These are phyloP conservation scores for Pleurotus sapidus DNA, from an alignment of 768 basidiomycete genomes.

Conservation along the genomic window DNA sequence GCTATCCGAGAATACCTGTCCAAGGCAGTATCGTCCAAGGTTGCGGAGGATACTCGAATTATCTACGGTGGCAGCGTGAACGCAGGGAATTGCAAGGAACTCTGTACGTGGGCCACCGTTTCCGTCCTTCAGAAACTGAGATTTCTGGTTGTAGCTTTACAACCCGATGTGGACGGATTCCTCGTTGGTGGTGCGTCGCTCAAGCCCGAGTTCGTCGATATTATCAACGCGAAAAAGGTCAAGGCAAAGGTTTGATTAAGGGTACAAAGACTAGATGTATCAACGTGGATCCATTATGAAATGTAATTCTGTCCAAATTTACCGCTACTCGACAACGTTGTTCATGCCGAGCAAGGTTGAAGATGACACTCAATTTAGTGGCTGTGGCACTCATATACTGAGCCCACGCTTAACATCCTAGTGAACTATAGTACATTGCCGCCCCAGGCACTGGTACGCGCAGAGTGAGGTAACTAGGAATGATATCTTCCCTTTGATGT, in stretches of 20 bases:
- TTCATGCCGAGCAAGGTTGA: too few species aligned
- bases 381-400: too few species aligned
- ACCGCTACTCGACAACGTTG: too few species aligned
- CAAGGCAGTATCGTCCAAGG: slow-evolving; percentile 58
- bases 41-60: slow-evolving; percentile 75
- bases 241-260: slow-evolving; percentile 1
- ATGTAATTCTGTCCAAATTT: too few species aligned
- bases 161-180: slow-evolving; percentile 93
- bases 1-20: slow-evolving; percentile 77
- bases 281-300: too few species aligned
- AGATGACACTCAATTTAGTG: too few species aligned
- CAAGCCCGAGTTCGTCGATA: slow-evolving; percentile 94
- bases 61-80: slow-evolving; percentile 97
- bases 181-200: slow-evolving; percentile 96
- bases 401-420: too few species aligned
- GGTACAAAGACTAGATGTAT: too few species aligned
- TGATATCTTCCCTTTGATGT: too few species aligned
- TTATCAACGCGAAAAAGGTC: slow-evolving; percentile 67
- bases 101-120: slow-evolving; percentile 56
- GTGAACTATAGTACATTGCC: too few species aligned
- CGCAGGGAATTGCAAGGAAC: slow-evolving; percentile 83
- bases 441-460: too few species aligned
- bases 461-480: too few species aligned
- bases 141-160: slow-evolving; percentile 45
- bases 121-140: neutral